Evolutionary conservation across 192 early-diverging fungal species (phyloP), one percentile per base, ranked within the genome.

Genomic region (Funneliformis geosporum): DNA sequence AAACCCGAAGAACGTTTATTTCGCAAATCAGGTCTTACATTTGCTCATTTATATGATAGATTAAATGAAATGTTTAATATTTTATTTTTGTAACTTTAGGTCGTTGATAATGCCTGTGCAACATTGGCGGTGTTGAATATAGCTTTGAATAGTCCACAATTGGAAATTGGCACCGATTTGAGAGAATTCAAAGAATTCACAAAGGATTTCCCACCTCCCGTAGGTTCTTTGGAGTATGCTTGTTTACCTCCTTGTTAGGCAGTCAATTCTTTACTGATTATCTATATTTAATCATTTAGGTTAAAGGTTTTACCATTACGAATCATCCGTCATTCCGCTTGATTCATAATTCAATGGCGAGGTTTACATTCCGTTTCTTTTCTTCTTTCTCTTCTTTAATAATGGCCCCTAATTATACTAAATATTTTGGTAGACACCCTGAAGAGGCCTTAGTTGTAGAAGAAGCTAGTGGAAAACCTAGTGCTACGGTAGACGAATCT

Each of bases 101-200:
- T 93, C 0, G 85, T 92, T 61, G 82, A 90, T 46, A 90, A 93
- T 79, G 92, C 92, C 4, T 93, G 92, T 78, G 90, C 92, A 8
- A 92, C 91, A 5, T 89, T 93, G 79, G 92, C 92, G 8, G 86
- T 93, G 71, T 81, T 93, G 38, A 88, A 87, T 14, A 84, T 93
- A 9, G 76, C 92, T 59, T 80, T 93, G n/a, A 93, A 93, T 78
- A 84, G 83, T 70, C 62, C 62, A 6, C 43, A 80, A 38, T 50
- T 93, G 33, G 89, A 93, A 47, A 82, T 93, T 46, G 90, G 90
- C 44, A 79, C 83, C 71, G 84, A 84, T 11, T 81, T 93, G 61
- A 68, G 18, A 16, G 81, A 90, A 38, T 91, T 93, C 50, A 87
- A 87, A 66, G 84, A 90, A 65, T 89, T 90, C 68, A 91, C 92